phyloP scores from a whole-genome alignment of 306 rosid species.

The Prunus persica region DNA sequence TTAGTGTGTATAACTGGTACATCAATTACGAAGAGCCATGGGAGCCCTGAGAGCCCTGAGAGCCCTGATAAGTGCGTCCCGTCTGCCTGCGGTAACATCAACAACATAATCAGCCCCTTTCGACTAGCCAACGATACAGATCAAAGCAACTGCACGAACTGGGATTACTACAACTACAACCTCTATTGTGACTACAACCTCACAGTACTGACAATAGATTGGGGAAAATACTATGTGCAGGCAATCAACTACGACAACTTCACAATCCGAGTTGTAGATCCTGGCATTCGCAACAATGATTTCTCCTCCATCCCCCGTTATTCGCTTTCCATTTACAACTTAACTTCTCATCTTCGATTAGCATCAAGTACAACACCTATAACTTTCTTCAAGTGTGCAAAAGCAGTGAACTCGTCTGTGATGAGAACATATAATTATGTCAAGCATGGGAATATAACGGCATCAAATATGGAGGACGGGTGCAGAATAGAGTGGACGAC shows the following conservation, averaged over 20 bases:
- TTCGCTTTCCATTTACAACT: too few species aligned
- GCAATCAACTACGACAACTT: constrained; percentile 24
- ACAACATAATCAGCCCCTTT: constrained; percentile 25
- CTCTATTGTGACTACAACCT: constrained; percentile 13
- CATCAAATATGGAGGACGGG: too few species aligned
- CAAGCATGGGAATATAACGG: too few species aligned
- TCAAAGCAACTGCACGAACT: not conserved
- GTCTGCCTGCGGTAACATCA: constrained; percentile 12
- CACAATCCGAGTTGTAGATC: not conserved
- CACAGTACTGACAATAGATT: not conserved
- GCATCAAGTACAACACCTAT: too few species aligned
- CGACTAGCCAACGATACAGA: not conserved
- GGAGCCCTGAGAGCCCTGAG: too few species aligned
- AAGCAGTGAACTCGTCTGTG: too few species aligned
- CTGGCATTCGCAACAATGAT: not conserved
- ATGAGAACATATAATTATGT: too few species aligned
- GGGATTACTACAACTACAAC: not conserved
- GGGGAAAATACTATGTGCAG: not conserved
- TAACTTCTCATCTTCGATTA: too few species aligned
- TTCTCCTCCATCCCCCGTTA: not conserved
- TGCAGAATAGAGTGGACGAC: too few species aligned
- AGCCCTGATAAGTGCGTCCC: not conserved
- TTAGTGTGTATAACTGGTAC: too few species aligned
- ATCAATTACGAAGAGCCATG: too few species aligned
- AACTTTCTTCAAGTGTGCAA: too few species aligned